Percentiles rank a stretch among this genome's conserved stretches.
These are phyloP conservation scores for Rhizoctonia solani DNA, from an alignment of 1,284 basidiomycete genomes.

Conservation along the genomic window DNA sequence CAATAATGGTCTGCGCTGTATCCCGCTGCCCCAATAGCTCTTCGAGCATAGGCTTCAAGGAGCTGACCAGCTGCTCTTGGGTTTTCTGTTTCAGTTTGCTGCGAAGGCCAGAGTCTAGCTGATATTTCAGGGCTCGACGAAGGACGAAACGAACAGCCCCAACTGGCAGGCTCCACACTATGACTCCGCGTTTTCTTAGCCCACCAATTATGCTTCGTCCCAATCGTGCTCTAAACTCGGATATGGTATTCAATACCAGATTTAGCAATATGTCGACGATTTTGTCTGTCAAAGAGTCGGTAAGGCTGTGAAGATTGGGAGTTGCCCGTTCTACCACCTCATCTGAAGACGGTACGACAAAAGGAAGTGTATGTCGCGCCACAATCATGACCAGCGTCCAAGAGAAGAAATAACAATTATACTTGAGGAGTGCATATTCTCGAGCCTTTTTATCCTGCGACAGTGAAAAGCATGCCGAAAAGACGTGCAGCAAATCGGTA, in stretches of 20 bases:
- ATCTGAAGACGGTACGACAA: background rate
- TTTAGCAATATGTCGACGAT: background rate
- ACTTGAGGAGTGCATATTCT: background rate
- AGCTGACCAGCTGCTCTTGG: background rate
- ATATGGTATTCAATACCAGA: background rate
- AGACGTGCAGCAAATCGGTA: background rate
- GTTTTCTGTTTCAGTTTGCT: background rate
- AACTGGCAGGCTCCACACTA: background rate
- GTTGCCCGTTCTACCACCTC: background rate
- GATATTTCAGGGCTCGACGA: background rate
- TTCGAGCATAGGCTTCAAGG: background rate
- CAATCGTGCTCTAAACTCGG: background rate
- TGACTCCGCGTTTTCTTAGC: slow-evolving; percentile 18
- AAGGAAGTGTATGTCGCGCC: background rate
- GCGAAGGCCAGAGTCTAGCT: background rate
- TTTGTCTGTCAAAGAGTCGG: background rate
- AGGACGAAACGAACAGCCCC: background rate
- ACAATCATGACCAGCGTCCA: slow-evolving; percentile 14
- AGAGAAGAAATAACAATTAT: slow-evolving; percentile 21
- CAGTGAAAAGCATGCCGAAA: background rate
- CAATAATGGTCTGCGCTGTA: background rate
- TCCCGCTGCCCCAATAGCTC: background rate
- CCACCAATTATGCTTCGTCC: background rate
- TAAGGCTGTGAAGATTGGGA: background rate
- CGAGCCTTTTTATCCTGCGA: background rate